Evolutionary conservation across 352 stramenopile genomes (phyloP).

Genomic region (Albugo candida): DNA sequence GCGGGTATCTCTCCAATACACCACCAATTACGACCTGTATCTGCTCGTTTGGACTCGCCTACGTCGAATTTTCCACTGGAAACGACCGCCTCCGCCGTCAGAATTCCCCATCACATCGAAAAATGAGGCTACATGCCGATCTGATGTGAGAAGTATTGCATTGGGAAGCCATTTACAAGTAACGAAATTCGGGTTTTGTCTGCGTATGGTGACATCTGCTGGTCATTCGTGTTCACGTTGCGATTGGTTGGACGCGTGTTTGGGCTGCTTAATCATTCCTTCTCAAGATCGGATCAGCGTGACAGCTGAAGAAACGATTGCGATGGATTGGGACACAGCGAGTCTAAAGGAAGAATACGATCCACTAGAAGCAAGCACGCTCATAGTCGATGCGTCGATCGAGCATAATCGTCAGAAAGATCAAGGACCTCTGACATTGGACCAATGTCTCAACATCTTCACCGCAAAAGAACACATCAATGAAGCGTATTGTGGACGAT

Average conservation of each 20-base stretch:
- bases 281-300: constrained; percentile 25
- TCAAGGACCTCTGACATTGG: constrained; percentile 60
- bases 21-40: constrained; percentile 57
- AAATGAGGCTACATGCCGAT: constrained; percentile 7
- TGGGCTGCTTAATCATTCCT: constrained; percentile 62
- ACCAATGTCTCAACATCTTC: constrained; percentile 76
- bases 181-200: constrained; percentile 68
- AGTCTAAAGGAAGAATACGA: constrained; percentile 77
- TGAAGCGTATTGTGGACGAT: constrained; percentile 64
- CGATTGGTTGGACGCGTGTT: constrained; percentile 72
- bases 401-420: constrained; percentile 42
- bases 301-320: constrained; percentile 56
- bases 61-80: constrained; percentile 73
- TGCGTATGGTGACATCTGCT: constrained; percentile 61
- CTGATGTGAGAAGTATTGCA: constrained; percentile 32
- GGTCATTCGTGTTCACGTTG: constrained; percentile 75
- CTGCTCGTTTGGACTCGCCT: constrained; percentile 57
- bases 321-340: constrained; percentile 81
- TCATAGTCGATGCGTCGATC: constrained; percentile 46
- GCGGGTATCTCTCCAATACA: constrained; percentile 35
- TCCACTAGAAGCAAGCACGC: constrained; percentile 61
- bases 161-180: constrained; percentile 36
- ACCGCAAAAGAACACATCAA: constrained; percentile 59
- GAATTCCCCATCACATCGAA: constrained; percentile 1
- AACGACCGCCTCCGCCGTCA: constrained; percentile 17